Evolutionary conservation across 352 stramenopile species (phyloP), one percentile per base, ranked within the genome.

Genomic region (Phytophthora hibernalis): DNA sequence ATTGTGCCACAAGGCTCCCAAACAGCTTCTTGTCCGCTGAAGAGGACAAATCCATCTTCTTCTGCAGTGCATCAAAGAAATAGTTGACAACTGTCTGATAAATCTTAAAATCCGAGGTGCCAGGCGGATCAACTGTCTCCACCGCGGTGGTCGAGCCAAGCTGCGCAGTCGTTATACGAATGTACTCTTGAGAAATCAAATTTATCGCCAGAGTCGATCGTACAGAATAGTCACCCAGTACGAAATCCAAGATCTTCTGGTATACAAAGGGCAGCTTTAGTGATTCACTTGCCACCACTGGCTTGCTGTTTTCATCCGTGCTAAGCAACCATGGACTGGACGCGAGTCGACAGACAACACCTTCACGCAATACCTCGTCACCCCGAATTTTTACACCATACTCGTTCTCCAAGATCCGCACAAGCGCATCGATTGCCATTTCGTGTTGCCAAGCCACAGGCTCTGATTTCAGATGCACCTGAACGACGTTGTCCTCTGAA

Each of bases 391-490:
- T 79, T 10, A 83, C 80, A 42, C 86, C 86, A 31, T 91, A 90
- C 42, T 93, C 83, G 57, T 91, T 92, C 61, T 86, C 77, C 22
- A 95, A 77, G 37, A 95, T 91, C 20, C 86, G 84, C 51, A 73
- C 54, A 16, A 95, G 69, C 6, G 83, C 83, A 37, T 83, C 77
- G 9, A 83, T 65, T 16, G 86, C 83, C 84, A 95, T 92, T 70
- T 93, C 84, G 18, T 82, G 82, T 53, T 79, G 89, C 86, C 86
- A 95, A 0, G 67, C 71, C 2, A 61, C 22, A 16, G 71, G 79
- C 40, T 88, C 82, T 15, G 79, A 72, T 60, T 92, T 92, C 8
- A 93, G 68, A 61, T 89, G 89, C 42, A 95, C 84, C 57, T 91
- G 83, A 18, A 95, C 71, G 20, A 80, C 73, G 56, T 93, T 92